These are phyloP conservation scores for Globisporangium spinosum DNA, from an alignment of 352 stramenopile genomes.

Conservation along the genomic window DNA sequence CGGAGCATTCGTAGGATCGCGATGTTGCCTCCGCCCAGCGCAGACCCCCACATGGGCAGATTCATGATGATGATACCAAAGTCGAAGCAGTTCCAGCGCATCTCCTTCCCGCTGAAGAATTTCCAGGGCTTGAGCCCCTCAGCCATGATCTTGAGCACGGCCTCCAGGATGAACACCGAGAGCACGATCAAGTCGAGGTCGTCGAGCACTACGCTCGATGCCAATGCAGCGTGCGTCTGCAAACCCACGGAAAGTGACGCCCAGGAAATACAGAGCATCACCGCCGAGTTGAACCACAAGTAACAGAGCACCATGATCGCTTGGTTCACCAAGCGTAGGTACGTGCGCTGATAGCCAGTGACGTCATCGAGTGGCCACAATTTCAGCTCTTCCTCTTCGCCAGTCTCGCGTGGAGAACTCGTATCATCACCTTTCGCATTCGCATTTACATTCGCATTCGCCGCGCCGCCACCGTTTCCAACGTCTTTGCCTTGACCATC, in stretches of 20 bases:
- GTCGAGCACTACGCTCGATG: constrained; percentile 42
- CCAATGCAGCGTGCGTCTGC: constrained; percentile 64
- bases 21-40: constrained; percentile 66
- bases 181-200: constrained; percentile 65
- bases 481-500: neutral
- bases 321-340: constrained; percentile 38
- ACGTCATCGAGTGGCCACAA: constrained; percentile 36
- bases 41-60: constrained; percentile 61
- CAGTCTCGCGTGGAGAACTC: neutral
- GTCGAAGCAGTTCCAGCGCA: constrained; percentile 85
- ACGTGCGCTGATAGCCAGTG: constrained; percentile 25
- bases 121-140: constrained; percentile 67
- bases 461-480: neutral
- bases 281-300: constrained; percentile 57
- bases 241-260: constrained; percentile 77
- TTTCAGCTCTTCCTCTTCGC: constrained; percentile 28
- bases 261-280: constrained; percentile 79
- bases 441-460: neutral
- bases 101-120: constrained; percentile 73
- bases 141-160: constrained; percentile 69
- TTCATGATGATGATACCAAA: constrained; percentile 83
- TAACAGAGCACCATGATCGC: constrained; percentile 43
- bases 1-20: constrained; percentile 82
- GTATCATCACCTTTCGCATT: neutral
- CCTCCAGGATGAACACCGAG: constrained; percentile 74